These are phyloP conservation scores for Penicillium sp. DNA, from an alignment of 2,329 filamentous ascomycete species.

Conservation along the genomic window DNA sequence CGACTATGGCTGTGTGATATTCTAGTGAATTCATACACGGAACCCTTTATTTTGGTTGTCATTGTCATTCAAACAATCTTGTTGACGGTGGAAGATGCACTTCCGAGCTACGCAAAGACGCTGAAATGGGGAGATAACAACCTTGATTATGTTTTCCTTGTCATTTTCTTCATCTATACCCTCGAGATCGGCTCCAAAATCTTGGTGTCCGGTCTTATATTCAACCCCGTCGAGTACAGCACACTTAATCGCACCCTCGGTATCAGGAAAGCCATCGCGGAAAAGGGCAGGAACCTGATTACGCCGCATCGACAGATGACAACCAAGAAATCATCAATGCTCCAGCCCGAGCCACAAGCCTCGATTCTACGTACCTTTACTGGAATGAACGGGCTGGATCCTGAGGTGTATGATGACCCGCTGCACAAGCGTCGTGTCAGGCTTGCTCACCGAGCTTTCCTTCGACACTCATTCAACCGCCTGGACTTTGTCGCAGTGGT, in stretches of 20 bases:
- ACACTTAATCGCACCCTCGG: slow-evolving; percentile 80
- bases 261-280: slow-evolving; percentile 69
- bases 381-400: slow-evolving; percentile 65
- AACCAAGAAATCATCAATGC: slow-evolving; percentile 53
- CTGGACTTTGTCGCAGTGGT: slow-evolving; percentile 92
- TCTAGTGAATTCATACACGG: slow-evolving; percentile 81
- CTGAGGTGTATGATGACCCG: slow-evolving; percentile 60
- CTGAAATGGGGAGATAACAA: slow-evolving; percentile 62
- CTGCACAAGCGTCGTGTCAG: slow-evolving; percentile 79
- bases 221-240: slow-evolving; percentile 90
- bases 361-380: slow-evolving; percentile 78
- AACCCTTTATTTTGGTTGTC: slow-evolving; percentile 81
- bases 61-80: slow-evolving; percentile 87
- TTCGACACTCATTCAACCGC: slow-evolving; percentile 93
- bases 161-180: slow-evolving; percentile 85
- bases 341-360: slow-evolving; percentile 37
- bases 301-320: slow-evolving; percentile 76
- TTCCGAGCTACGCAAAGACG: slow-evolving; percentile 63
- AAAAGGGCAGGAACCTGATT: slow-evolving; percentile 78
- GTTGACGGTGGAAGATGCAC: slow-evolving; percentile 81
- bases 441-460: slow-evolving; percentile 84
- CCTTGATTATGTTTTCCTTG: slow-evolving; percentile 80
- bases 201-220: slow-evolving; percentile 88
- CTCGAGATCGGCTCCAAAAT: slow-evolving; percentile 79
- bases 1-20: slow-evolving; percentile 77